These are phyloP conservation scores for Aplosporella prunicola DNA, from an alignment of 2,329 filamentous ascomycete genomes.

Conservation along the genomic window DNA sequence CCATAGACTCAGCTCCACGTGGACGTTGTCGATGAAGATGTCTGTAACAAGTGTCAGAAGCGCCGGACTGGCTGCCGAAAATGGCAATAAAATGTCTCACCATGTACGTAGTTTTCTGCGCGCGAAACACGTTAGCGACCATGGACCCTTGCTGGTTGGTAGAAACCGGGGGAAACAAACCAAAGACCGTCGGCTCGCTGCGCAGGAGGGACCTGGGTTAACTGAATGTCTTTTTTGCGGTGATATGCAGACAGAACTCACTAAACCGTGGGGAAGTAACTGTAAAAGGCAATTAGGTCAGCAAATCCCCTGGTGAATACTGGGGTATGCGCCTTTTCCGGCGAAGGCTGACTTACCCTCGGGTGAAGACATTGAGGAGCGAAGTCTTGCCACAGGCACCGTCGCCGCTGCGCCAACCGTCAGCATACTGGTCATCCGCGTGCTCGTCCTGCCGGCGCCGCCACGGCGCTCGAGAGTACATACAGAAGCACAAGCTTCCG, in stretches of 20 bases:
- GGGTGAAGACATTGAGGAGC: slow-evolving; percentile 92
- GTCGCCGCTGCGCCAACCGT: slow-evolving; percentile 58
- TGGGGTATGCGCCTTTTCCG: too few species aligned
- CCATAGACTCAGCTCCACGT: slow-evolving; percentile 96
- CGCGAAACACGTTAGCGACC: too few species aligned
- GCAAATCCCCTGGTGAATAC: slow-evolving; percentile 1
- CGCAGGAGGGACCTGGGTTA: slow-evolving; percentile 7
- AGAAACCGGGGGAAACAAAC: slow-evolving; percentile 28
- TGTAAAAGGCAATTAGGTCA: slow-evolving; percentile 28
- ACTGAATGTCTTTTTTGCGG: background rate
- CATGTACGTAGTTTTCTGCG: slow-evolving; percentile 92
- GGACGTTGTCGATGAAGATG: slow-evolving; percentile 94
- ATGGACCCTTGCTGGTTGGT: background rate
- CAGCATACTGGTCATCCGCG: slow-evolving; percentile 12
- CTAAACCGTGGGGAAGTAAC: slow-evolving; percentile 97
- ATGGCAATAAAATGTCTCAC: slow-evolving; percentile 40
- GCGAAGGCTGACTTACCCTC: slow-evolving; percentile 65
- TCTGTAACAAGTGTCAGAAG: slow-evolving; percentile 47
- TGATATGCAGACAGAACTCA: slow-evolving; percentile 33
- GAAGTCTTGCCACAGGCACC: slow-evolving; percentile 97
- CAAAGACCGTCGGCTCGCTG: slow-evolving; percentile 87
- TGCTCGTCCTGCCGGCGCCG: slow-evolving; percentile 13
- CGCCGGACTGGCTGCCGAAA: too few species aligned
- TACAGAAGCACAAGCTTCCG: slow-evolving; percentile 93
- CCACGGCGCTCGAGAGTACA: slow-evolving; percentile 28